Percentiles rank a stretch among this genome's conserved stretches.
Evolutionary conservation across 768 basidiomycete genomes (phyloP).

Genomic region (Auricularia cornea): DNA sequence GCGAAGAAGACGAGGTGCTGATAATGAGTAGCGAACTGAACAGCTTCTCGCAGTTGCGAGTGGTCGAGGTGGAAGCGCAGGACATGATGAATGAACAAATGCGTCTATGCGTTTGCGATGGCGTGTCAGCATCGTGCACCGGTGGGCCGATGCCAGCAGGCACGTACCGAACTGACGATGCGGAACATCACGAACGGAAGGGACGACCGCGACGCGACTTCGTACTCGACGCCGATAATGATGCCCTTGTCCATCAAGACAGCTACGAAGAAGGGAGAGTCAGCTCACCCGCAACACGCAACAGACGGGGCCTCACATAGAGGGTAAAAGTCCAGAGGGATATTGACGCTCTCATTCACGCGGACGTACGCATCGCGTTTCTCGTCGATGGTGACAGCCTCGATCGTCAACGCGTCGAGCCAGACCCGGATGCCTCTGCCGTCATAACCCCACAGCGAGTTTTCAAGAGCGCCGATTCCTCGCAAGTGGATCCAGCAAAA

Average conservation of each 20-base stretch:
- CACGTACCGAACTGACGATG: conserved; percentile 77
- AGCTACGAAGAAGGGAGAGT: conserved; percentile 45
- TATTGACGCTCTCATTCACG: conserved; percentile 89
- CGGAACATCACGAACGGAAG: conserved; percentile 88
- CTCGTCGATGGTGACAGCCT: conserved; percentile 36
- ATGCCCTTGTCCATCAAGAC: conserved; percentile 99
- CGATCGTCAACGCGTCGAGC: conserved; percentile 92
- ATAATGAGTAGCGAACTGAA: conserved; percentile 80
- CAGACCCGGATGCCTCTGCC: conserved; percentile 84
- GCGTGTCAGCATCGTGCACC: neutral
- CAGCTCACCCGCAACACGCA: conserved; percentile 2
- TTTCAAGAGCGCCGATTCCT: conserved; percentile 88
- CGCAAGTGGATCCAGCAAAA: conserved; percentile 98
- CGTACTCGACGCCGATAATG: conserved; percentile 91
- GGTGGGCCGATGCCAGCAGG: neutral
- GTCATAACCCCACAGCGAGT: conserved; percentile 97
- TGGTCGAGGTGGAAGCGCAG: conserved; percentile 72
- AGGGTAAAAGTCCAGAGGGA: conserved; percentile 91
- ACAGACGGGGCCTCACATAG: conserved; percentile 51
- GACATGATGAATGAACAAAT: conserved; percentile 89
- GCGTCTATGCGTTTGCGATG: conserved; percentile 74
- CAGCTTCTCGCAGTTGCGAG: conserved; percentile 49
- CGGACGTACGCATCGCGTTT: conserved; percentile 32
- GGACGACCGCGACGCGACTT: conserved; percentile 63
- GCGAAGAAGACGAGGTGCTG: conserved; percentile 85